Evolutionary conservation across 2,329 filamentous ascomycete species (phyloP), one percentile per base, ranked within the genome.

Genomic region (Colletotrichum endophyticum): DNA sequence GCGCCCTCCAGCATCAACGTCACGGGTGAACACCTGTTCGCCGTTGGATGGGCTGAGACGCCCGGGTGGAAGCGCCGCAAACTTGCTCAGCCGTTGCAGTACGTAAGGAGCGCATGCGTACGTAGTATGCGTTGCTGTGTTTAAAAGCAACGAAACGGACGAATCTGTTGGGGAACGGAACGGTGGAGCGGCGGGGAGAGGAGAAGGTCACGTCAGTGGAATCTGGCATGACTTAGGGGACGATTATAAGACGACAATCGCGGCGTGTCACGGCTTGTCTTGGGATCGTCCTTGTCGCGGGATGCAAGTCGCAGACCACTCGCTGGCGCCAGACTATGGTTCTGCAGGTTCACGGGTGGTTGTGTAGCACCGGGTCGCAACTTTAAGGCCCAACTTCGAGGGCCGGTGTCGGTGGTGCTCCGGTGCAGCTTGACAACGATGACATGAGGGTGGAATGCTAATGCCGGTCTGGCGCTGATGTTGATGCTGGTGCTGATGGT

Each of bases 231-330:
- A 70, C 64, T 70, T 73, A n/a, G 22, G 28, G 34, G 22, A 74
- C 66, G 66, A 66, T 74, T 70, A 76, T 74, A 70, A 74, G 74
- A 76, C 66, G 73, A 76, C 57, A 61, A 73, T 70, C 57, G 66
- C 22, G 59, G 59, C 34, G n/a, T 73, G 70, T 66, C 71, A 70
- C 22, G 64, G 59, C 34, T 9, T 73, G 64, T 66, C 71, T 74
- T 74, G 64, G 74, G 74, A 70, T 73, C 49, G 74, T 66, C 74
- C 74, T 76, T 76, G 74, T 76, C 44, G 70, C 44, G 19, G 49
- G 59, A 66, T 49, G 70, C 71, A 73, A 15, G 63, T 69, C 49
- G 74, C 64, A 56, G 64, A 62, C 70, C 70, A 73, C 73, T 70
- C 66, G 19, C 13, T 66, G n/a, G 49, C 22, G 28, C 59, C 70